These are phyloP conservation scores for Mimosa pudica DNA, from an alignment of 306 rosid species.

Conservation along the genomic window DNA sequence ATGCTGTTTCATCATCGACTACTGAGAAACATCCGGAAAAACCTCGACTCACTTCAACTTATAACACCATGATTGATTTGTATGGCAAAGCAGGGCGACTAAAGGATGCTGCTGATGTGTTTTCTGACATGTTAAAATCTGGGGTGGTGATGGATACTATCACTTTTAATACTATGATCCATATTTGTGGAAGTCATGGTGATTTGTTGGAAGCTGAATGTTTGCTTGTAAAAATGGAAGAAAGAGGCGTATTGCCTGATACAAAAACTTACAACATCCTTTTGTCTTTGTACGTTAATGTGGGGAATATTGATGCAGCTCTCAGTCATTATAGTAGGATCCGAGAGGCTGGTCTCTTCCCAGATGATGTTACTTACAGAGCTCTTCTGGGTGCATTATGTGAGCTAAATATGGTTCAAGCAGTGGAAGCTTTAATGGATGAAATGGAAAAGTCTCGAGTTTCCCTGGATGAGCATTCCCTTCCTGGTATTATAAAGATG, in stretches of 20 bases:
- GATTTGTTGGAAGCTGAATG: conserved; percentile 77
- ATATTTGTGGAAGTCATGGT: conserved; percentile 81
- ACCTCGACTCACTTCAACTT: conserved; percentile 70
- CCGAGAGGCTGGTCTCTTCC: conserved; percentile 74
- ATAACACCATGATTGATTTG: conserved; percentile 79
- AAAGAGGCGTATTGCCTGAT: conserved; percentile 69
- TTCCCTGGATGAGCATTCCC: conserved; percentile 60
- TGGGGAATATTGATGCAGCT: conserved; percentile 66
- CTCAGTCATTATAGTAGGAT: conserved; percentile 62
- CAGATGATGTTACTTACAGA: conserved; percentile 71
- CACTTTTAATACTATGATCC: conserved; percentile 89
- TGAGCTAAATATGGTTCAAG: conserved; percentile 62
- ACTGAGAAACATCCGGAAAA: conserved; percentile 41
- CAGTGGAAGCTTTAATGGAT: conserved; percentile 63
- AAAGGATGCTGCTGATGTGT: conserved; percentile 77
- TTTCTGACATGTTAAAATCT: conserved; percentile 77
- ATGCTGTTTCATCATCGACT: conserved; percentile 11
- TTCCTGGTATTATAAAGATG: conserved; percentile 75
- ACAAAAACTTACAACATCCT: conserved; percentile 82
- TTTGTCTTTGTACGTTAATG: conserved; percentile 74
- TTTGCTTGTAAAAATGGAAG: conserved; percentile 84
- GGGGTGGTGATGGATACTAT: conserved; percentile 76
- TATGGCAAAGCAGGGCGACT: conserved; percentile 88
- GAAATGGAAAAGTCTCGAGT: conserved; percentile 65
- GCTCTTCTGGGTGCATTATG: conserved; percentile 70